phyloP scores from a whole-genome alignment of 345 rosid species.

The Angophora floribunda region DNA sequence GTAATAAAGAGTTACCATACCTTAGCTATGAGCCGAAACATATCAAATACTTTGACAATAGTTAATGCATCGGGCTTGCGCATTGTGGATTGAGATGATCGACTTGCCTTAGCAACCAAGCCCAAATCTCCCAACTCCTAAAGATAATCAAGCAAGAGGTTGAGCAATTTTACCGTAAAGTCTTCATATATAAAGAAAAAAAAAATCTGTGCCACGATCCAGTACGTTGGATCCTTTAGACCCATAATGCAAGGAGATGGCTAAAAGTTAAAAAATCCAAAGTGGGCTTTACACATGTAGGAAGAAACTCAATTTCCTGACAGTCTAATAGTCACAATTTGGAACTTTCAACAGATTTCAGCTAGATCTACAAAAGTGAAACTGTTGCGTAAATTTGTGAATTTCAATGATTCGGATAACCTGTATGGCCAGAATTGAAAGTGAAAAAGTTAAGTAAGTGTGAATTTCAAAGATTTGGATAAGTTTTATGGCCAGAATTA shows the following conservation, averaged over 20 bases:
- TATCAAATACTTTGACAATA: conserved; percentile 67
- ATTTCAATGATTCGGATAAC: not conserved
- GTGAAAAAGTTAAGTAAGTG: not conserved
- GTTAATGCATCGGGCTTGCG: conserved; percentile 78
- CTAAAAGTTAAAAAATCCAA: not conserved
- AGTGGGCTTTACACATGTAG: not conserved
- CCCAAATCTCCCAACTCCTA: conserved; percentile 91
- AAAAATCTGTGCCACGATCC: not conserved
- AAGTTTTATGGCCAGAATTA: not conserved
- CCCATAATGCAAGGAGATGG: not conserved
- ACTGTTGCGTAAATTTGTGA: not conserved
- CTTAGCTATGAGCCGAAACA: conserved; percentile 84
- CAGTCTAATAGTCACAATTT: not conserved
- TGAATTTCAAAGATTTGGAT: not conserved
- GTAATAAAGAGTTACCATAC: conserved; percentile 9
- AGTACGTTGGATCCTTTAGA: not conserved
- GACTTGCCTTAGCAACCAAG: conserved; percentile 90
- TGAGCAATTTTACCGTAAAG: not conserved
- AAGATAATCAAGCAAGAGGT: not conserved
- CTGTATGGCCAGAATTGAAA: not conserved
- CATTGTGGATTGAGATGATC: conserved; percentile 88
- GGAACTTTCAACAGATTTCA: not conserved
- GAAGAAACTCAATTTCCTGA: not conserved
- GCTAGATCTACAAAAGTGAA: not conserved
- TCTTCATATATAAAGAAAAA: not conserved